A percentile compares a stretch with the other conserved stretches of the same genome.
These are phyloP conservation scores for Sarocladium strictum DNA, from an alignment of 2,329 filamentous ascomycete genomes.

Conservation along the genomic window DNA sequence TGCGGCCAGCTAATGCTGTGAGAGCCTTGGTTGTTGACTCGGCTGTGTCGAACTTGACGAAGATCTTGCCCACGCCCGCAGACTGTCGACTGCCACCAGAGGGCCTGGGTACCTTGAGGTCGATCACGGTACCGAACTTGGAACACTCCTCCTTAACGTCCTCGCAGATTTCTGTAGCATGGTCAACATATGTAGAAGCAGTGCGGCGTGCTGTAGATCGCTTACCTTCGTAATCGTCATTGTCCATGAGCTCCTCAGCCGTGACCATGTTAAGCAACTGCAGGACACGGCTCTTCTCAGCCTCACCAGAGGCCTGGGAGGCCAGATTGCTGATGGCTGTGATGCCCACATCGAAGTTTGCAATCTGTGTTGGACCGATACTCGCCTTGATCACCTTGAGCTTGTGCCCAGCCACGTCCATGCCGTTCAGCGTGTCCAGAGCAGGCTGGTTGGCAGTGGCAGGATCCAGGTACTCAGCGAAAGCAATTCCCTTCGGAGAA, in stretches of 20 bases:
- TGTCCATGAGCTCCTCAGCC: constrained; percentile 85
- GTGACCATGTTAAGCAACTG: constrained; percentile 99
- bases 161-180: constrained; percentile 77
- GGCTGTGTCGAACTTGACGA: constrained; percentile 79
- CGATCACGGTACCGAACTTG: constrained; percentile 80
- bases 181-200: constrained; percentile 26
- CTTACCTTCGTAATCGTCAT: constrained; percentile 89
- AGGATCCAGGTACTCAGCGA: constrained; percentile 87
- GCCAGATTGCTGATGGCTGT: constrained; percentile 98
- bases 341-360: constrained; percentile 89
- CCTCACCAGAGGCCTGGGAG: constrained; percentile 73
- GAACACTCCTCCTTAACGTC: constrained; percentile 89
- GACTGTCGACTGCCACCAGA: constrained; percentile 76
- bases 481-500: constrained; percentile 72
- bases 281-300: constrained; percentile 76
- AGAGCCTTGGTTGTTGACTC: constrained; percentile 80
- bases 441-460: constrained; percentile 68
- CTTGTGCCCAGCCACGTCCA: constrained; percentile 83
- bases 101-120: constrained; percentile 90
- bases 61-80: constrained; percentile 94
- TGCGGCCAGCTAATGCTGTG: constrained; percentile 83
- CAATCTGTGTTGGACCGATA: constrained; percentile 87
- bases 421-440: constrained; percentile 84
- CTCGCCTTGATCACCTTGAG: constrained; percentile 85
- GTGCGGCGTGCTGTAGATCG: constrained; percentile 14